These are phyloP conservation scores for Escovopsis sp. DNA, from an alignment of 2,329 filamentous ascomycete genomes.

Conservation along the genomic window DNA sequence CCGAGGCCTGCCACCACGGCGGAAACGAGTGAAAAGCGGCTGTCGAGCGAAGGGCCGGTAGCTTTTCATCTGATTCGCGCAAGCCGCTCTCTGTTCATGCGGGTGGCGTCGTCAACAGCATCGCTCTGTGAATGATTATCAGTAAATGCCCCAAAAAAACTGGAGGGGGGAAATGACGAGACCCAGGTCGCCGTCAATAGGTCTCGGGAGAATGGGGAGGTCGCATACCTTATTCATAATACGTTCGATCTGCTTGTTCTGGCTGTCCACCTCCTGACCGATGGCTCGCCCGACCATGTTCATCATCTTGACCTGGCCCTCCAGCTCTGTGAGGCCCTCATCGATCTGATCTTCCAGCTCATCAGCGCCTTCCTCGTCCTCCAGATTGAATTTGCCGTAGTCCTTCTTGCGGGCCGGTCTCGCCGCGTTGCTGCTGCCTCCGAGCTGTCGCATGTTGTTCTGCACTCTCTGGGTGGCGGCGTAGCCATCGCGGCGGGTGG, in stretches of 20 bases:
- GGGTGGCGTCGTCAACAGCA: conserved; percentile 65
- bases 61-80: conserved; percentile 38
- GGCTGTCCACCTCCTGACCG: conserved; percentile 57
- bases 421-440: conserved; percentile 13
- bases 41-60: neutral
- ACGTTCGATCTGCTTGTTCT: conserved; percentile 61
- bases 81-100: conserved; percentile 60
- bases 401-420: conserved; percentile 24
- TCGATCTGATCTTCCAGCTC: conserved; percentile 43
- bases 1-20: no score
- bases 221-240: conserved; percentile 58
- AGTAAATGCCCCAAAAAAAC: conserved; percentile 9
- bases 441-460: conserved; percentile 29
- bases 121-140: conserved; percentile 47
- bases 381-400: conserved; percentile 57
- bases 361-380: conserved; percentile 46
- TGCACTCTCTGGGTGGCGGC: conserved; percentile 40
- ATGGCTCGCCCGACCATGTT: conserved; percentile 63
- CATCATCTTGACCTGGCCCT: conserved; percentile 53
- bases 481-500: conserved; percentile 40
- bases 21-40: no score
- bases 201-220: conserved; percentile 8
- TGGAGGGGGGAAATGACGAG: neutral
- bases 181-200: no score
- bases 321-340: conserved; percentile 46